A percentile compares a stretch with the other conserved stretches of the same genome.
Evolutionary conservation across 164 flowering plant species (phyloP).

Genomic region (Vitis rupestris): DNA sequence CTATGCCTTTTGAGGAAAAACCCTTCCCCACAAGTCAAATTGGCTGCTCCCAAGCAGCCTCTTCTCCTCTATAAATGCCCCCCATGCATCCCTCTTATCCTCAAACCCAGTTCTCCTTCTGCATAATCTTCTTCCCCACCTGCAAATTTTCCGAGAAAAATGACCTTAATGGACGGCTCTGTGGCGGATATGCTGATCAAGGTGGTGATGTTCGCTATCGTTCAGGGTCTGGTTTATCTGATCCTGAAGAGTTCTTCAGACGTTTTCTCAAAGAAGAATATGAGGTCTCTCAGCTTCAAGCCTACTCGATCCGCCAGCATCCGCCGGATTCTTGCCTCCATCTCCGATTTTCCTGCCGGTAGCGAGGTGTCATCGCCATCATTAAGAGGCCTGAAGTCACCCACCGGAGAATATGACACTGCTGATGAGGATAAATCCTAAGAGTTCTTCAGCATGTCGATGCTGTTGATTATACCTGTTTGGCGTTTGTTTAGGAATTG

Average conservation of each 20-base stretch:
- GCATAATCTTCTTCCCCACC: not conserved
- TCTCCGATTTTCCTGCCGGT: slow-evolving; percentile 39
- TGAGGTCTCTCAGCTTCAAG: slow-evolving; percentile 34
- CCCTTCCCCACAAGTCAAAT: slow-evolving; percentile 5
- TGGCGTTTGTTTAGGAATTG: too few species aligned
- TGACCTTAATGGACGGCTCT: slow-evolving; percentile 5
- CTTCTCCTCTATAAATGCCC: not conserved
- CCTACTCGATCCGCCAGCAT: slow-evolving; percentile 38
- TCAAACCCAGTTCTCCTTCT: not conserved
- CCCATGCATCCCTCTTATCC: too few species aligned
- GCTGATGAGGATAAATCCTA: not conserved
- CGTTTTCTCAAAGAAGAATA: slow-evolving; percentile 37
- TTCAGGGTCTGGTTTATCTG: slow-evolving; percentile 54
- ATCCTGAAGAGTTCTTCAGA: slow-evolving; percentile 47
- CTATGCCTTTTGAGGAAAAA: not conserved
- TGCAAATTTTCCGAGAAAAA: not conserved
- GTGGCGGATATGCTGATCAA: slow-evolving; percentile 34
- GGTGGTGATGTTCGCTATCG: slow-evolving; percentile 41
- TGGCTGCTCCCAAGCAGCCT: not conserved
- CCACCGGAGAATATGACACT: not conserved
- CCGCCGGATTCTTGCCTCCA: slow-evolving; percentile 35
- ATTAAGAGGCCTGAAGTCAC: not conserved
- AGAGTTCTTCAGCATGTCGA: too few species aligned
- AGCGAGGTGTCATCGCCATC: slow-evolving; percentile 20
- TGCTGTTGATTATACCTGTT: too few species aligned